Evolutionary conservation across 129 eudicot species (phyloP), one percentile per base, ranked within the genome.

Genomic region (Helichrysum umbraculigerum): DNA sequence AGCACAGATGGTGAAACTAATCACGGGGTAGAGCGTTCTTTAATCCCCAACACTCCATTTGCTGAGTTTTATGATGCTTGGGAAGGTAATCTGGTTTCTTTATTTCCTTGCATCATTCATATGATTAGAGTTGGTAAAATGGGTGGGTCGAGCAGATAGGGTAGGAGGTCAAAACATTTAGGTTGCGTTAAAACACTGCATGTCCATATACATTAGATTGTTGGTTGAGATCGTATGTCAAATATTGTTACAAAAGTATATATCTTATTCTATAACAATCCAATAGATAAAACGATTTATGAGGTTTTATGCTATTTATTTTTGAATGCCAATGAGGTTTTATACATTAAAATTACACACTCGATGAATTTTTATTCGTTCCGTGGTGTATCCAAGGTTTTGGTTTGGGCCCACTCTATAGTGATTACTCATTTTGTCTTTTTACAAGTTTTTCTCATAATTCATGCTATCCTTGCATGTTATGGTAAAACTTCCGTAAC

Each of bases 51-150:
- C 59, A 83, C 91, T 17, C 90, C 93, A 12, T 42, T 76, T 71
- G 81, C 89, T 41, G 97, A 90, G 89, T 93, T 90, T 79, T 93
- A 78, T 84, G 98, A 93, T 91, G 98, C 98, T 57, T 87, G 96
- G 93, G 98, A 93, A 85, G 98, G 98, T 93, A 84, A 59, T 73
- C 34, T 37, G n/a, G 51, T 56, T 65, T 73, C 74, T 22, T 39
- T 16, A 59, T 73, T 9, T 25, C 28, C 28, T 25, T 25, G 1
- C 15, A 14, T 71, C 7, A 32, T 54, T 17, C 21, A 17, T 34
- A 68, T 28, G 37, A 64, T 76, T 72, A 59, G 41, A 15, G 57
- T 41, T 21, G 1, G 34, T 30, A 61, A 33, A 72, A 33, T 72
- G 66, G 66, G 32, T 19, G 6, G 25, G 7, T 61, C 37, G 1